Evolutionary conservation across 768 basidiomycete species (phyloP).

Genomic region (Nidula microcarpa): DNA sequence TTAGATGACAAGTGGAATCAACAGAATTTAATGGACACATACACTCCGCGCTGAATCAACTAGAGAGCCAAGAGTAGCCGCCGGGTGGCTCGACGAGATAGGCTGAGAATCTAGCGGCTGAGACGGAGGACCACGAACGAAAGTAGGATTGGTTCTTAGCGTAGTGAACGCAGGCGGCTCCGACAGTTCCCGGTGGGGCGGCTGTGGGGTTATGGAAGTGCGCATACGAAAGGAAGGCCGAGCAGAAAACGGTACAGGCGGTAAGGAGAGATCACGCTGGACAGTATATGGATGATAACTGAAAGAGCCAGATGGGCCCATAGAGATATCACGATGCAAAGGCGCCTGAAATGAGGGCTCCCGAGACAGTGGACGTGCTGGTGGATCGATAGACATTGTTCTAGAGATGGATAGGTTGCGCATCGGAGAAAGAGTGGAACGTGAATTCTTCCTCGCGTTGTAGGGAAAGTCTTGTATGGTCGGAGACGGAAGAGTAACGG

Average conservation of each 20-base stretch:
- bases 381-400: constrained; percentile 76
- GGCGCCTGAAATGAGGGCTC: constrained; percentile 33
- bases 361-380: constrained; percentile 33
- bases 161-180: constrained; percentile 68
- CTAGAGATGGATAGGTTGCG: constrained; percentile 38
- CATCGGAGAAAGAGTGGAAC: constrained; percentile 40
- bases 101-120: constrained; percentile 18
- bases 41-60: constrained; percentile 55
- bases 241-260: constrained; percentile 25
- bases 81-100: constrained; percentile 23
- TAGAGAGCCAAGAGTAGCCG: constrained; percentile 57
- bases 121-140: constrained; percentile 56
- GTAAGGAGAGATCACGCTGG: constrained; percentile 38
- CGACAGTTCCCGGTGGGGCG: constrained; percentile 35
- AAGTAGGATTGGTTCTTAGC: constrained; percentile 64
- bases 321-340: constrained; percentile 5
- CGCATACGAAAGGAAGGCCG: constrained; percentile 61
- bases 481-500: constrained; percentile 15
- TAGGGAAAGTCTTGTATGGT: constrained; percentile 13
- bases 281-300: constrained; percentile 23
- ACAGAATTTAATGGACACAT: constrained; percentile 18
- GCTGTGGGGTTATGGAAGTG: constrained; percentile 67
- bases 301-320: constrained; percentile 12
- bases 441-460: constrained; percentile 21
- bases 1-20: constrained; percentile 3